Evolutionary conservation across 192 early-diverging fungal genomes (phyloP), one percentile per base, ranked within the genome.

Genomic region (Rhizophagus clarus): DNA sequence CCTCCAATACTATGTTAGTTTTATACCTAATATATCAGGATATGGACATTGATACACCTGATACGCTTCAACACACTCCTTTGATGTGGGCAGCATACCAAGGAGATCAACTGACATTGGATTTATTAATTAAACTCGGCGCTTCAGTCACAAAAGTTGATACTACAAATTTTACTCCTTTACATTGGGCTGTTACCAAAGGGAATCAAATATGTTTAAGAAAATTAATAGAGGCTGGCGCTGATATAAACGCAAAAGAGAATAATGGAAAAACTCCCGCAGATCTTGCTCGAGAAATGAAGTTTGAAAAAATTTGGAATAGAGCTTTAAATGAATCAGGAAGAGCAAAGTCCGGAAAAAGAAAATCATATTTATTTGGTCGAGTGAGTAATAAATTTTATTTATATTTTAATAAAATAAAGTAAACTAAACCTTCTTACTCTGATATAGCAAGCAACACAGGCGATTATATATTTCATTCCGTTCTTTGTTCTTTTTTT

Each of bases 21-120:
- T 79, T 95, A 4, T 97, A 92, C 80, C 72, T 98, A 34, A 83
- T 95, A 10, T 86, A 89, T 75, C 84, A 89, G 7, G 82, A 90
- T 2, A 88, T 93, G 81, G 92, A 92, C 69, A 88, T 95, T 5
- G 94, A 99, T 81, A 70, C 83, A 0, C 82, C 85, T 6, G 98
- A 99, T 77, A 84, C 87, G 3, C 87, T 94, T 69, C 93, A 92
- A 34, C 90, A 95, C 42, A 99, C 98, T 15, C 88, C 94, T 63
- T 86, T 99, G 31, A 97, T 98, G 95, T 99, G 98, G 98, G 92
- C 94, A 1, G 92, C 94, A 1, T 98, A 97, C 82, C 93, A 96
- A 82, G 93, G 93, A 2, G 94, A 95, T 82, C 88, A 91, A 40
- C 77, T 90, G 29, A 88, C 90, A 34, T 87, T 95, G 11, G 88